Evolutionary conservation across 2,329 filamentous ascomycete species (phyloP), one percentile per base, ranked within the genome.

Genomic region (Scedosporium boydii): DNA sequence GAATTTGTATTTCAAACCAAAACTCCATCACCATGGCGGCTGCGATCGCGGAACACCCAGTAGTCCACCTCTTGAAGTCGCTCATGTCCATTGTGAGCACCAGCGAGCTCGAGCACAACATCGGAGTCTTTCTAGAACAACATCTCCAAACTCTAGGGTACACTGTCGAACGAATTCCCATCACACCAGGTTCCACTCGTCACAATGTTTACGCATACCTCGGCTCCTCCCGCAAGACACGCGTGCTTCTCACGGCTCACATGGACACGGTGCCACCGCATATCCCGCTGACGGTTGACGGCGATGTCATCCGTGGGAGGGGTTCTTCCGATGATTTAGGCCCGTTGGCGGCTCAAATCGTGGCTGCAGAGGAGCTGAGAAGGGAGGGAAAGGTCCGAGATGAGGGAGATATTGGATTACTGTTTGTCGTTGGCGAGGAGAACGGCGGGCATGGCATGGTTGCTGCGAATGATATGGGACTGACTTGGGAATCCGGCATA

Each of bases 351-450:
- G 82, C 90, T 6, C 89, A 93, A 73, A 84, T 93, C 64, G 82
- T 82, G 26, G 91, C 91, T 0, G 76, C 90, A 3, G 76, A 82
- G 65, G 75, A 82, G 66, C 78, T 90, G 10, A 69, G 85, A 3
- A 68, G 70, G 0, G 67, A 74, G 0, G 70, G 70, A 0, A 68
- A 73, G 46, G 72, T 84, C n/a, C 72, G 84, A 16, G 67, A 69
- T 7, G 71, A 74, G 2, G 77, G 77, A 1, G 83, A 87, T 67
- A 74, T 86, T 0, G 79, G 85, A 64, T 75, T 90, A 16, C 72
- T 88, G 1, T 89, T 82, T 65, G 87, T 90, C 0, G 90, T 96
- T 0, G 92, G 91, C 64, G 93, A 99, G 74, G 93, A 98, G 73
- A 82, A 81, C 2, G 79, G 79, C 3, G 93, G 93, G 9, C 87